Evolutionary conservation across 1,139 yeast genomes (phyloP), one percentile per base, ranked within the genome.

Genomic region (Sugiyamaella neomexicana): DNA sequence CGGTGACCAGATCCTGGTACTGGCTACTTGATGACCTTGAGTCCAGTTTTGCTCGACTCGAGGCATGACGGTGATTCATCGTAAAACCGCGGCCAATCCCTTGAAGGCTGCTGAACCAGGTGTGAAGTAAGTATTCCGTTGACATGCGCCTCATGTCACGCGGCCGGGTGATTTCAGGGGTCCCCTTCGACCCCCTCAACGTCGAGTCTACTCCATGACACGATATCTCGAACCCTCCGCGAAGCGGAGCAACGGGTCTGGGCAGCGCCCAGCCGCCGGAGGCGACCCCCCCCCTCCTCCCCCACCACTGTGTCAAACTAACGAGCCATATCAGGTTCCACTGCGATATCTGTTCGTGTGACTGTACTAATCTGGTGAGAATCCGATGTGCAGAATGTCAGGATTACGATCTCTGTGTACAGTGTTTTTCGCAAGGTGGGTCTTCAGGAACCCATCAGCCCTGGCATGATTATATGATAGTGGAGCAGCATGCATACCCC

Each of bases 401-500:
- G 2, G 98, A 93, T 69, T 95, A 93, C 66, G 99, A 93, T 68
- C 75, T 93, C 29, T 93, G 99, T 75, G 98, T 95, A 7, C 96
- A 96, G 5, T 93, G 99, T 69, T 93, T 93, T 73, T 85, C 97
- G 2, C 81, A 84, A 58, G 99, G 99, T 10, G 76, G 81, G 17
- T 75, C 82, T 31, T 81, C 95, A 2, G 95, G 90, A 1, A 85
- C 82, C 60, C 99, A 93, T 72, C 84, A 89, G 70, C 98, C 99
- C 27, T 89, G 85, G 81, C 99, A 93, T 69, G 95, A 89, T 68
- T 93, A 93, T 70, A 80, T 84, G 66, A 88, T 93, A 25, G 86
- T 93, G 42, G 99, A 93, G 70, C 97, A 95, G 64, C 93, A 91
- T 67, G 88, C 96, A 4, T 93, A 89, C 67, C 99, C 99, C 0